Evolutionary conservation across 306 rosid species (phyloP).

Genomic region (Alnus glutinosa): DNA sequence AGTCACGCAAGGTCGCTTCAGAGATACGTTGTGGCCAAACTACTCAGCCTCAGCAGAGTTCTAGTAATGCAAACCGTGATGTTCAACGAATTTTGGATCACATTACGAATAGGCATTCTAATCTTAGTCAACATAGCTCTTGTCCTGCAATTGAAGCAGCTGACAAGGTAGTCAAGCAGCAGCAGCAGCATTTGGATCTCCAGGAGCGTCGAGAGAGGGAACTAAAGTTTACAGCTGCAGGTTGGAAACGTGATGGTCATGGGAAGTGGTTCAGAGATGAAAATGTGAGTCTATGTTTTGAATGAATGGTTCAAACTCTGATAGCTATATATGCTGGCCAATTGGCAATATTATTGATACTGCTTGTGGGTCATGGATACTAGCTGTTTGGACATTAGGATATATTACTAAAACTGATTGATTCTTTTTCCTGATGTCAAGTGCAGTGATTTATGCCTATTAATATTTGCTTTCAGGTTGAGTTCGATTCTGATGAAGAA

Average conservation of each 20-base stretch:
- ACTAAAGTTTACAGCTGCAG: constrained; percentile 45
- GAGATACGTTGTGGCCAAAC: constrained; percentile 16
- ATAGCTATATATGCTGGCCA: not conserved
- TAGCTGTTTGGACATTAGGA: too few relatives aligned
- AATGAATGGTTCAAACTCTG: not conserved
- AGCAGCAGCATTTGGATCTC: constrained; percentile 29
- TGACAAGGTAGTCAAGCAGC: constrained; percentile 14
- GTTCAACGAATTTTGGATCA: constrained; percentile 10
- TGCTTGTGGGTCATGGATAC: not conserved
- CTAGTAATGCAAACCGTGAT: constrained; percentile 18
- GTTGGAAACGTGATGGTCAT: constrained; percentile 48
- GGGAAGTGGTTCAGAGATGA: constrained; percentile 48
- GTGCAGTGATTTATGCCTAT: constrained; percentile 5
- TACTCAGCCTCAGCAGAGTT: constrained; percentile 11
- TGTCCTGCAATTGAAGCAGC: constrained; percentile 13
- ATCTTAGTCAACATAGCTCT: constrained; percentile 3
- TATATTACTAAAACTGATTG: not conserved
- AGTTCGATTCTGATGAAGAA: constrained; percentile 52
- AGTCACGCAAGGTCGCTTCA: constrained; percentile 27
- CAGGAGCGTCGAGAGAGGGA: constrained; percentile 40
- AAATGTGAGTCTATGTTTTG: constrained; percentile 36
- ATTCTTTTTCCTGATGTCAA: constrained; percentile 1
- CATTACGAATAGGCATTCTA: constrained; percentile 16
- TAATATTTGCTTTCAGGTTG: constrained; percentile 33
- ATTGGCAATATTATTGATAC: not conserved